Evolutionary conservation across 2,329 filamentous ascomycete species (phyloP), one percentile per base, ranked within the genome.

Genomic region (Clonostachys chloroleuca): DNA sequence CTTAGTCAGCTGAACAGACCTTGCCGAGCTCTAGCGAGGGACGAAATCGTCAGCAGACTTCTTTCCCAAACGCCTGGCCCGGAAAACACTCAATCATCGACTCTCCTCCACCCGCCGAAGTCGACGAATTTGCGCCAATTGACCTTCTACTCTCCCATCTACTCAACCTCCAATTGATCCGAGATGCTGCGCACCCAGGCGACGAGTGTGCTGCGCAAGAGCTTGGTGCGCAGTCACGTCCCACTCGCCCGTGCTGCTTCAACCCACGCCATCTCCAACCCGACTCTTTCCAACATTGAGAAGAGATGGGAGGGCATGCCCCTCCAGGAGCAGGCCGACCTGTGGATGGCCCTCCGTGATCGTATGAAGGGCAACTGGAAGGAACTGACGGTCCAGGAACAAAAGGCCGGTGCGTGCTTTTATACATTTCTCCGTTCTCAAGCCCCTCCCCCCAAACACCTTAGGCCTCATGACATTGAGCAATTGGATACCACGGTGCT

Each of bases 291-390:
- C 73, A 91, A 95, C 75, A 97, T 99, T 66, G 94, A 99, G 85
- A 96, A 96, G 86, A 83, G 94, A 78, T 99, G 94, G 94, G 94
- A 99, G 79, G 83, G 78, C 54, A 92, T 97, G 89, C 92, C 92
- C 50, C 90, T 94, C 55, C 91, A 96, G 80, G 94, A 99, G 83
- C 94, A 99, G 84, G 94, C 94, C 58, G 94, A 99, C 68, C 79
- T 99, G 62, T 99, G 94, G 94, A 99, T 99, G 94, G 80, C 87
- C 60, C 80, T 99, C 71, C 84, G 94, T 72, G 94, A 99, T 77
- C 87, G 94, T 66, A 99, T 99, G 94, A 96, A 96, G 88, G 84
- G 82, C 62, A 91, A 90, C 78, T 99, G 94, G 94, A 83, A 86
- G 66, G 90, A 97, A 66, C 78, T 99, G 77, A 96, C 94, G 45